Percentiles rank a stretch among this genome's conserved stretches.
phyloP scores from a whole-genome alignment of 352 stramenopile genomes.

The Lagenidium giganteum region DNA sequence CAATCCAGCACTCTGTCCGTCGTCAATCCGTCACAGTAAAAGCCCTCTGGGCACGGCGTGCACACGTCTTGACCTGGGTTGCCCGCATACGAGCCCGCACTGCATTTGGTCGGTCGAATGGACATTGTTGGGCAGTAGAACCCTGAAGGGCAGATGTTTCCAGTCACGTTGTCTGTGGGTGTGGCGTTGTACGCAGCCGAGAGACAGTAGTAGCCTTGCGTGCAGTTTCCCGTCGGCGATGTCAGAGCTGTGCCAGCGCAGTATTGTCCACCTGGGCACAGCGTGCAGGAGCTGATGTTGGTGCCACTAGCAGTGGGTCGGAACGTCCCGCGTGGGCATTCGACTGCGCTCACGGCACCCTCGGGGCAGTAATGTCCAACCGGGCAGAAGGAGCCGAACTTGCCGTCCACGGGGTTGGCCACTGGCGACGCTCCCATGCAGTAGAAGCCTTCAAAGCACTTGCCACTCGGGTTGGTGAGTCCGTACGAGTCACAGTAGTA shows the following conservation, averaged over 20 bases:
- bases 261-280: constrained; percentile 54
- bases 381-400: constrained; percentile 58
- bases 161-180: constrained; percentile 38
- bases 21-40: constrained; percentile 51
- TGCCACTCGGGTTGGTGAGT: constrained; percentile 34
- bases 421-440: constrained; percentile 49
- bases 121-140: constrained; percentile 57
- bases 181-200: constrained; percentile 30
- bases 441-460: constrained; percentile 62
- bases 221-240: constrained; percentile 49
- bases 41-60: constrained; percentile 46
- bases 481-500: constrained; percentile 88
- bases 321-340: constrained; percentile 66
- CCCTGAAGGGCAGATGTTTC: constrained; percentile 42
- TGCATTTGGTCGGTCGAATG: constrained; percentile 37
- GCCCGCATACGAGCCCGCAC: constrained; percentile 30
- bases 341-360: constrained; percentile 37
- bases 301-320: constrained; percentile 37
- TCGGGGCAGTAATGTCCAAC: constrained; percentile 67
- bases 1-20: constrained; percentile 41
- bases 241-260: constrained; percentile 46
- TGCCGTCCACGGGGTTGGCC: constrained; percentile 40
- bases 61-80: constrained; percentile 24
- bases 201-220: constrained; percentile 81
- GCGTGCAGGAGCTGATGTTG: constrained; percentile 52